Evolutionary conservation across 192 early-diverging fungal genomes (phyloP).

Genomic region (Coemansia sp.): DNA sequence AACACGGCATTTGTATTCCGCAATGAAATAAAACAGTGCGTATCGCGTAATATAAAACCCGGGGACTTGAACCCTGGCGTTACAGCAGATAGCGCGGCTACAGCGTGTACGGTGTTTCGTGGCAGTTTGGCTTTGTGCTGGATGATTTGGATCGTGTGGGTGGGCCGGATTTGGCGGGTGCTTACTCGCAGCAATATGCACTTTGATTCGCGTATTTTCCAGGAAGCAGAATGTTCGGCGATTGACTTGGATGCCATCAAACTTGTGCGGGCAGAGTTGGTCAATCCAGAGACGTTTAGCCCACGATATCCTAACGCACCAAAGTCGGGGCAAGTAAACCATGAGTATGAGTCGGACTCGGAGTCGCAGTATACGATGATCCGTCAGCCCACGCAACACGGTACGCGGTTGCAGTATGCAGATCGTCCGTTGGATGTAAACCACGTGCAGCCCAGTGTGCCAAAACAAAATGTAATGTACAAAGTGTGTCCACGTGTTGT

Average conservation of each 20-base stretch:
- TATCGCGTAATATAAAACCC: constrained; percentile 4
- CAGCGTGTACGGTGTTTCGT: constrained; percentile 32
- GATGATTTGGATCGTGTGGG: constrained; percentile 38
- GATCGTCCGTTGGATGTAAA: constrained; percentile 11
- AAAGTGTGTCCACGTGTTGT: constrained; percentile 5
- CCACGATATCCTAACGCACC: constrained; percentile 10
- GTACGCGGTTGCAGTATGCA: constrained; percentile 7
- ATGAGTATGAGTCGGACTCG: not conserved
- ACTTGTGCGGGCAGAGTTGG: constrained; percentile 1
- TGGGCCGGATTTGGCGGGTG: constrained; percentile 31
- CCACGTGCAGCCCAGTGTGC: not conserved
- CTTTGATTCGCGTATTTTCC: constrained; percentile 47
- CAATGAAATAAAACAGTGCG: constrained; percentile 34
- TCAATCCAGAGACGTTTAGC: constrained; percentile 35
- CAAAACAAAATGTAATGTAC: not conserved
- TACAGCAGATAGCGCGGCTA: constrained; percentile 4
- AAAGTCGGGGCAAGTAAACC: not conserved
- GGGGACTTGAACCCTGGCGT: not conserved
- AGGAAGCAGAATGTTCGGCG: constrained; percentile 18
- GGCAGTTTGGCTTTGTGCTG: constrained; percentile 43
- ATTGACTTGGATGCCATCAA: constrained; percentile 19
- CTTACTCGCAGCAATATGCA: constrained; percentile 32
- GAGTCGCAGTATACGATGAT: not conserved
- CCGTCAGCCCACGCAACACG: not conserved
- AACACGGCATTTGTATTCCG: constrained; percentile 44